Evolutionary conservation across 148 eudicot genomes (phyloP).

Genomic region (Heliamphora exappendiculata): DNA sequence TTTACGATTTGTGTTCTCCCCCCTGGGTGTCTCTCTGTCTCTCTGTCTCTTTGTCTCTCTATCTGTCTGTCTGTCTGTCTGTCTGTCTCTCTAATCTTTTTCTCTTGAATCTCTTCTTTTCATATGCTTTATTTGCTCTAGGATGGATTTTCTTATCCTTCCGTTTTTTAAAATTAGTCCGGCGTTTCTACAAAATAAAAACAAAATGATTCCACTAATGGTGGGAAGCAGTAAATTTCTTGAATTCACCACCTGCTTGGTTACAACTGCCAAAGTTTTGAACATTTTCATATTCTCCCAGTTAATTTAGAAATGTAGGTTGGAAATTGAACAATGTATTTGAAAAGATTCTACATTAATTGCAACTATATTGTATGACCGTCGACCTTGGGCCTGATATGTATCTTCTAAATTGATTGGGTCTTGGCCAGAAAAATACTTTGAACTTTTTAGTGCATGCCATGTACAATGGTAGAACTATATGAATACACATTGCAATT

Average conservation of each 20-base stretch:
- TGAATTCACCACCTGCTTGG: not conserved
- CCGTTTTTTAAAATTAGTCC: not conserved
- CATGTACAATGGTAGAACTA: not conserved
- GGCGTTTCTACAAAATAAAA: not conserved
- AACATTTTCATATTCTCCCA: not conserved
- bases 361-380: not conserved
- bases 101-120: not conserved
- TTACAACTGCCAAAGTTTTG: too few relatives aligned
- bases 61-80: too few relatives aligned
- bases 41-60: not conserved
- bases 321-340: not conserved
- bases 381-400: not conserved
- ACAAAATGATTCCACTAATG: too few relatives aligned
- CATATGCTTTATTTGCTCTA: not conserved
- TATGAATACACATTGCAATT: not conserved
- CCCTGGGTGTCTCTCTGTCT: not conserved
- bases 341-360: not conserved
- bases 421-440: too few relatives aligned
- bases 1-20: not conserved
- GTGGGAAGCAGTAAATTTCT: not conserved
- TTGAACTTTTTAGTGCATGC: not conserved
- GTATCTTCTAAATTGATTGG: not conserved
- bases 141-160: not conserved
- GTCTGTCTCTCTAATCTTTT: too few relatives aligned
- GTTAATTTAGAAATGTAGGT: too few relatives aligned